A percentile compares a stretch with the other conserved stretches of the same genome.
phyloP scores from a whole-genome alignment of 352 stramenopile species.

The Pythium coloratum region DNA sequence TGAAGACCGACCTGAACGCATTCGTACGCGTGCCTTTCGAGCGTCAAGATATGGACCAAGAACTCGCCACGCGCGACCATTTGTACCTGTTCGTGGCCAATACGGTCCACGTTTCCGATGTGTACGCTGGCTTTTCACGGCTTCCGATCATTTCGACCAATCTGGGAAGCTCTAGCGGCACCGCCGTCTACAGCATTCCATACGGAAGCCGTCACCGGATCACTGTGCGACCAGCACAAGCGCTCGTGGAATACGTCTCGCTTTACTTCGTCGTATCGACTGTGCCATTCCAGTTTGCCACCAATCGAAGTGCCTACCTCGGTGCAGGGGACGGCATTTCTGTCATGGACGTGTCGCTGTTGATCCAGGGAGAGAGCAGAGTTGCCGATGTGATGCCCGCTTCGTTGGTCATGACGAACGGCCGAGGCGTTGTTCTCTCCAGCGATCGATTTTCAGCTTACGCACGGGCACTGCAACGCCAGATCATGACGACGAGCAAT shows the following conservation, averaged over 20 bases:
- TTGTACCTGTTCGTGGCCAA: slow-evolving; percentile 45
- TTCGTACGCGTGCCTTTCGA: slow-evolving; percentile 49
- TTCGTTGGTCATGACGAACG: not conserved
- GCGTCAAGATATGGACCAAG: slow-evolving; percentile 32
- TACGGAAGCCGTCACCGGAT: slow-evolving; percentile 32
- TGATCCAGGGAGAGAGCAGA: slow-evolving; percentile 30
- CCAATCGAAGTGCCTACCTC: slow-evolving; percentile 36
- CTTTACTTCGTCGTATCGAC: slow-evolving; percentile 48
- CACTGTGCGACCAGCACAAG: slow-evolving; percentile 31
- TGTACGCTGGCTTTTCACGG: slow-evolving; percentile 36
- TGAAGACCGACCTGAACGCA: slow-evolving; percentile 21
- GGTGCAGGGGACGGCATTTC: slow-evolving; percentile 35
- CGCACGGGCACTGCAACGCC: not conserved
- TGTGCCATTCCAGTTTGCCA: slow-evolving; percentile 38
- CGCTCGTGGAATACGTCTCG: slow-evolving; percentile 36
- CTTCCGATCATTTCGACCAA: slow-evolving; percentile 21
- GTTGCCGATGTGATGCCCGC: slow-evolving; percentile 14
- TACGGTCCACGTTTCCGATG: slow-evolving; percentile 31
- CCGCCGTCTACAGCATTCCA: slow-evolving; percentile 40
- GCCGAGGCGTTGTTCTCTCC: not conserved
- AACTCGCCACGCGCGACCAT: slow-evolving; percentile 37
- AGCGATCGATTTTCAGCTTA: slow-evolving; percentile 8
- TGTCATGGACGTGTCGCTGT: slow-evolving; percentile 40
- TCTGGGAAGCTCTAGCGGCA: slow-evolving; percentile 14
- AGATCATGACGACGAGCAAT: not conserved